phyloP scores from a whole-genome alignment of 805 yeast genomes.

The Dipodascus geniculatus region DNA sequence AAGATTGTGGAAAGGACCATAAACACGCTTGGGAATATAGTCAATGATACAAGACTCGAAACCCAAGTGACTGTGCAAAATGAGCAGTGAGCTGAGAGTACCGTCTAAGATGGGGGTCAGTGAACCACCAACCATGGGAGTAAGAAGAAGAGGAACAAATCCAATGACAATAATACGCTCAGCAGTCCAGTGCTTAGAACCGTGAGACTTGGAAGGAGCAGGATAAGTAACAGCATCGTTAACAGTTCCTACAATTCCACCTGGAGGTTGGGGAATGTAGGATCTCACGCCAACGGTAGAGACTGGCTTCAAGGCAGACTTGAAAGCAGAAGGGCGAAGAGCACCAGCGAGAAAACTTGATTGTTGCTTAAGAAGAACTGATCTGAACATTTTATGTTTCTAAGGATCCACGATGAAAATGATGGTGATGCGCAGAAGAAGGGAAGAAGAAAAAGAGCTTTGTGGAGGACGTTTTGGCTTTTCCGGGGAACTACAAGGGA shows the following conservation, averaged over 20 bases:
- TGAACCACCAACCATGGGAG: conserved; percentile 70
- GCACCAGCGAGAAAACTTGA: background rate
- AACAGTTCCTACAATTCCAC: conserved; percentile 82
- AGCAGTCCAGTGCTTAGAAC: conserved; percentile 89
- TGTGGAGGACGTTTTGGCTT: background rate
- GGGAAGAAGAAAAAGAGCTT: background rate
- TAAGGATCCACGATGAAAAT: no score
- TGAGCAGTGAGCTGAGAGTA: conserved; percentile 46
- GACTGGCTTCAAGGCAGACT: background rate
- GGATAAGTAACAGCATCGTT: conserved; percentile 80
- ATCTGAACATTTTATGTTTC: background rate
- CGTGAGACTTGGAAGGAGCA: conserved; percentile 48
- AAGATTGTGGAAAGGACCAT: conserved; percentile 60
- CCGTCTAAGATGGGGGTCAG: conserved; percentile 64
- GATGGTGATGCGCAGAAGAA: background rate
- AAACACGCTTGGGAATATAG: conserved; percentile 79
- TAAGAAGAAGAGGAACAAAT: conserved; percentile 62
- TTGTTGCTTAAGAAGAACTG: background rate
- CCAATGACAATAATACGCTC: conserved; percentile 63
- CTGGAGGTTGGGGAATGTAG: conserved; percentile 69
- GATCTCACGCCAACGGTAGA: background rate
- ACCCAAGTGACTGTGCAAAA: conserved; percentile 78
- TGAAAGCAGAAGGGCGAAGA: background rate
- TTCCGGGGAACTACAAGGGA: conserved; percentile 1
- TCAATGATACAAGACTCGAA: conserved; percentile 86